Conservation (phyloP, 2,329 filamentous ascomycete genomes). For the Trichoderma aggressivum region DNA sequence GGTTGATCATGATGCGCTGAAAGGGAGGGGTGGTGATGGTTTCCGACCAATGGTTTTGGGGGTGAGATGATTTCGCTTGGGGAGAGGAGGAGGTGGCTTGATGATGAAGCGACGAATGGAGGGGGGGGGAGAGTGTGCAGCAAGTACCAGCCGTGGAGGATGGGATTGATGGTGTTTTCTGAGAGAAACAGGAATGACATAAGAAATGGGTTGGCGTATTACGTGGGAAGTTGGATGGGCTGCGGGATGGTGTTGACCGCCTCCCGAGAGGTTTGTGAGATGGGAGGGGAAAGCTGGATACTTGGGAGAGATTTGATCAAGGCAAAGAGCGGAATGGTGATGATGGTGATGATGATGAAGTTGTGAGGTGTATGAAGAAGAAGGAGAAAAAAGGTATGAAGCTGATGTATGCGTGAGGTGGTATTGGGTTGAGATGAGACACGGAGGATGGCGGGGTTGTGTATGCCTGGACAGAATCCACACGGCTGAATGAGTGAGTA, state of each 20-base stretch:
- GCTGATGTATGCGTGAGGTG: background rate
- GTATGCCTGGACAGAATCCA: background rate
- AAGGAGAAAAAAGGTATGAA: background rate
- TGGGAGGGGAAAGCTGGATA: background rate
- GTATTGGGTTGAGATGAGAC: background rate
- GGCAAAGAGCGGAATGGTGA: background rate
- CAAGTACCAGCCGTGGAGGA: background rate
- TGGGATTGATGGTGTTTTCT: background rate
- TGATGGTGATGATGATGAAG: too few relatives aligned
- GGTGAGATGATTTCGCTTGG: background rate
- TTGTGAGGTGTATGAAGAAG: background rate
- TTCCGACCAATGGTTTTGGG: conserved; percentile 1
- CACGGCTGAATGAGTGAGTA: background rate
- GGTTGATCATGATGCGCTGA: conserved; percentile 4
- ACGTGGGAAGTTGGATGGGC: background rate
- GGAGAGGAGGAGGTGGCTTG: background rate
- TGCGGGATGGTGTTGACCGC: background rate
- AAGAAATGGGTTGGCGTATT: background rate
- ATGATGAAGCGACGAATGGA: background rate
- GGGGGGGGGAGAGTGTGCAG: background rate
- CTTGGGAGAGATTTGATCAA: background rate
- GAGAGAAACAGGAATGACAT: conserved; percentile 12
- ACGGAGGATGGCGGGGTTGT: background rate
- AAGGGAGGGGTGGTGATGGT: background rate
- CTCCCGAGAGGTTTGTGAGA: background rate